Percentiles rank a stretch among this genome's conserved stretches.
phyloP scores from a whole-genome alignment of 805 yeast species.

The Lachancea lanzarotensis region DNA sequence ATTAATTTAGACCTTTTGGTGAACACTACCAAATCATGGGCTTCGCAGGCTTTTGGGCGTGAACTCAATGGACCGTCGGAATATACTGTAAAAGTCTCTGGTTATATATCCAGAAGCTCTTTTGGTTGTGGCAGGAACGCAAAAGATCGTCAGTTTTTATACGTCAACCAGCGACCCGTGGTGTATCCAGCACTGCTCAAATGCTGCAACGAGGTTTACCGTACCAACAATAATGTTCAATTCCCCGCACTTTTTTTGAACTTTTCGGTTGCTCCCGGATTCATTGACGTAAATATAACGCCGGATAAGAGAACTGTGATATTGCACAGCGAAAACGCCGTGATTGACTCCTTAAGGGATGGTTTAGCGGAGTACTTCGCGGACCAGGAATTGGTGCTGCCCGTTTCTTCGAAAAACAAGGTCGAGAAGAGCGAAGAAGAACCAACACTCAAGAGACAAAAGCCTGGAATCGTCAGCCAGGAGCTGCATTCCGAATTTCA shows the following conservation, averaged over 20 bases:
- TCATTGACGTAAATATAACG: conserved; percentile 79
- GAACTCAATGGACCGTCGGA: conserved; percentile 9
- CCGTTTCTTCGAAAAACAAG: conserved; percentile 13
- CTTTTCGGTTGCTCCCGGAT: conserved; percentile 43
- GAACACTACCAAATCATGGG: conserved; percentile 1
- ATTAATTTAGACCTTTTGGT: conserved; percentile 40
- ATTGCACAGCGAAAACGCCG: conserved; percentile 56
- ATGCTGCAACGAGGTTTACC: conserved; percentile 67
- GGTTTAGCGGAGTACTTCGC: conserved; percentile 44
- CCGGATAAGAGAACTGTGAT: conserved; percentile 81
- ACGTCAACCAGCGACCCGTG: conserved; percentile 73
- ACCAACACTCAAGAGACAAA: not conserved
- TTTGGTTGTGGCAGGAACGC: conserved; percentile 72
- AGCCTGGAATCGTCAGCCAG: not conserved
- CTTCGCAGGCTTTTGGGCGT: conserved; percentile 10
- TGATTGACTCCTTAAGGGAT: conserved; percentile 51
- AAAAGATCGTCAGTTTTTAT: conserved; percentile 69
- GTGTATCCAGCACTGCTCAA: conserved; percentile 47
- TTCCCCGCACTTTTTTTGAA: conserved; percentile 64
- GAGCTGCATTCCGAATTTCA: not conserved
- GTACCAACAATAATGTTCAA: conserved; percentile 63
- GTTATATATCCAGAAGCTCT: conserved; percentile 68
- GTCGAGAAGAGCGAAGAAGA: not conserved
- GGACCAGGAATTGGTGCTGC: conserved; percentile 29
- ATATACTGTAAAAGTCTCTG: conserved; percentile 40